phyloP scores from a whole-genome alignment of 371 early-diverging fungal species.

The Rhizopus delemar region DNA sequence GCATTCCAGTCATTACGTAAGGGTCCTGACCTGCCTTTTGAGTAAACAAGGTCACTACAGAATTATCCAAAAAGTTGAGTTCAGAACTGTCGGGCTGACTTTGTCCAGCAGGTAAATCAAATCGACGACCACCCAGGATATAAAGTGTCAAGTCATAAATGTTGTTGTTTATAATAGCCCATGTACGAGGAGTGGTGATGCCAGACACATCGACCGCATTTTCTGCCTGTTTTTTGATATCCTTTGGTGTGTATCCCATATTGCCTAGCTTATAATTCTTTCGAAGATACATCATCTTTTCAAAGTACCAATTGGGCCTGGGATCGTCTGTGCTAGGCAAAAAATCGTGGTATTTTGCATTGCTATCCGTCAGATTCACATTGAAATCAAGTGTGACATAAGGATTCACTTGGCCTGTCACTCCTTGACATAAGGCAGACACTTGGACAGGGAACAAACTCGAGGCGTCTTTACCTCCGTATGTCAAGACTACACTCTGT shows the following conservation, averaged over 20 bases:
- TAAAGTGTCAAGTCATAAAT: slow-evolving; percentile 63
- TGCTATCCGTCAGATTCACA: slow-evolving; percentile 38
- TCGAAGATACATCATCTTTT: slow-evolving; percentile 52
- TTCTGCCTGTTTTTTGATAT: slow-evolving; percentile 35
- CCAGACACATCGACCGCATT: slow-evolving; percentile 31
- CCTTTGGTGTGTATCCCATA: slow-evolving; percentile 40
- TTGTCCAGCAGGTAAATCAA: slow-evolving; percentile 22
- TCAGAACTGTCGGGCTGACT: slow-evolving; percentile 25
- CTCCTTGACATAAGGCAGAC: slow-evolving; percentile 52
- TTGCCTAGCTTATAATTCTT: slow-evolving; percentile 51
- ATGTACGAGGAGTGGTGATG: slow-evolving; percentile 26
- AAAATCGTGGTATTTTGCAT: slow-evolving; percentile 46
- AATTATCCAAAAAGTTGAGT: slow-evolving; percentile 46
- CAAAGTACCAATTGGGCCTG: slow-evolving; percentile 57
- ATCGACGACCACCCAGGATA: slow-evolving; percentile 38
- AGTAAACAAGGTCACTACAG: slow-evolving; percentile 58
- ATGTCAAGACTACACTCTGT: slow-evolving; percentile 53
- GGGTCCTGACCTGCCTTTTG: slow-evolving; percentile 64
- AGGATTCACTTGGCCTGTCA: slow-evolving; percentile 34
- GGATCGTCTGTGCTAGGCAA: slow-evolving; percentile 39
- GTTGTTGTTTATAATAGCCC: slow-evolving; percentile 59
- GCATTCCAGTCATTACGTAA: slow-evolving; percentile 59
- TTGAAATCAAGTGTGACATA: slow-evolving; percentile 43
- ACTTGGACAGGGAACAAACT: slow-evolving; percentile 77
- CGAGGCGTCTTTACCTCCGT: slow-evolving; percentile 69